Evolutionary conservation across 2,329 filamentous ascomycete genomes (phyloP).

Genomic region (Sclerotinia borealis): DNA sequence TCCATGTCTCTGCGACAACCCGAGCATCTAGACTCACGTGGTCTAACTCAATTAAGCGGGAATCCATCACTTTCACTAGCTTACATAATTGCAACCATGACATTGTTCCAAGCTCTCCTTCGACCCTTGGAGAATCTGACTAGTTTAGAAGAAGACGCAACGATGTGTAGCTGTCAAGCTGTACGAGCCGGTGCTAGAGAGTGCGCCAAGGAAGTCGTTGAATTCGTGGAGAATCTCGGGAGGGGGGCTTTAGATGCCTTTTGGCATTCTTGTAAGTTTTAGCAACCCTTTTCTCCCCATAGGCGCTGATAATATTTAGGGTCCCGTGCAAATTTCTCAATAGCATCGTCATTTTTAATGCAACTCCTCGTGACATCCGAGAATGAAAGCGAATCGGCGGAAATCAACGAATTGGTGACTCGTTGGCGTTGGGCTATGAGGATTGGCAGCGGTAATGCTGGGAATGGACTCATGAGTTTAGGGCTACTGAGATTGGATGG

Average conservation of each 20-base stretch:
- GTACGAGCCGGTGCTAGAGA: slow-evolving; percentile 30
- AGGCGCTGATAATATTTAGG: slow-evolving; percentile 17
- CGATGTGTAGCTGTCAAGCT: slow-evolving; percentile 21
- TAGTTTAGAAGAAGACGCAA: slow-evolving; percentile 25
- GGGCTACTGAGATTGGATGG: slow-evolving; percentile 30
- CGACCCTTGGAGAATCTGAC: slow-evolving; percentile 30
- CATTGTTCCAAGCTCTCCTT: slow-evolving; percentile 32
- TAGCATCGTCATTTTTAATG: slow-evolving; percentile 32
- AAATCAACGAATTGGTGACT: slow-evolving; percentile 27
- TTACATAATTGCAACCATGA: slow-evolving; percentile 34
- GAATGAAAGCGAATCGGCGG: slow-evolving; percentile 24
- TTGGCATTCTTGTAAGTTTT: slow-evolving; percentile 30
- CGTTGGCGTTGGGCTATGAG: slow-evolving; percentile 32
- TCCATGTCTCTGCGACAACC: slow-evolving; percentile 21
- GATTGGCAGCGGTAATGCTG: slow-evolving; percentile 25
- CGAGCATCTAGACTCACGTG: slow-evolving; percentile 22
- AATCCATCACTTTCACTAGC: slow-evolving; percentile 32
- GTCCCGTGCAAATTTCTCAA: slow-evolving; percentile 33
- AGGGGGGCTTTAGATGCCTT: slow-evolving; percentile 29
- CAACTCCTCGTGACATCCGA: slow-evolving; percentile 29
- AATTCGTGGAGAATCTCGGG: slow-evolving; percentile 30
- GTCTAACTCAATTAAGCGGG: slow-evolving; percentile 26
- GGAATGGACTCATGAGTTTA: slow-evolving; percentile 26
- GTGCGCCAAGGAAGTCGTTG: slow-evolving; percentile 31
- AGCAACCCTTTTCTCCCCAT: not conserved